Evolutionary conservation across 331 rosid species (phyloP).

Genomic region (Phaseolus coccineus): DNA sequence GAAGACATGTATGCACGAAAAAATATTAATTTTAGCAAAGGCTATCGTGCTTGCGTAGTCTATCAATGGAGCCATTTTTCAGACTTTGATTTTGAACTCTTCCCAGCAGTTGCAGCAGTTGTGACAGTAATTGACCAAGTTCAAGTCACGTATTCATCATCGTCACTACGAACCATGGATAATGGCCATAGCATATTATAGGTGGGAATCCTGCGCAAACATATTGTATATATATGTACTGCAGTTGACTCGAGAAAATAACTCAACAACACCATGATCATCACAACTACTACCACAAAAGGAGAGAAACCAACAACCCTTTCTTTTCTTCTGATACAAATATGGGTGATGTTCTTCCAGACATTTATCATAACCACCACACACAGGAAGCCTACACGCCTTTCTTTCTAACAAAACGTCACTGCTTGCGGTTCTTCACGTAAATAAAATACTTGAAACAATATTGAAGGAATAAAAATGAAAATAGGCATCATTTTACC

Average conservation of each 20-base stretch:
- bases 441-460: neutral
- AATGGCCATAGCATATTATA: neutral
- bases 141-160: slow-evolving; percentile 39
- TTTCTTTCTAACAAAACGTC: neutral
- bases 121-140: slow-evolving; percentile 48
- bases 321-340: neutral
- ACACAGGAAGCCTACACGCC: neutral
- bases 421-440: neutral
- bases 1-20: slow-evolving; percentile 10
- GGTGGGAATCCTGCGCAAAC: slow-evolving; percentile 21
- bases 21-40: slow-evolving; percentile 9
- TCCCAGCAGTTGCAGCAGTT: slow-evolving; percentile 10
- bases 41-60: neutral
- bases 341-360: neutral
- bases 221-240: neutral
- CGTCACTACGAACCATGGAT: slow-evolving; percentile 5
- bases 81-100: slow-evolving; percentile 28
- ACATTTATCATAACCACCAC: neutral
- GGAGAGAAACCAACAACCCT: neutral
- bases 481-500: neutral
- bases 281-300: neutral
- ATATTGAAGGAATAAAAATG: neutral
- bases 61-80: neutral
- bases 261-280: neutral
- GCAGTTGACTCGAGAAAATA: slow-evolving; percentile 12